These are phyloP conservation scores for Hamamelis virginiana DNA, from an alignment of 164 flowering plant species.

Conservation along the genomic window DNA sequence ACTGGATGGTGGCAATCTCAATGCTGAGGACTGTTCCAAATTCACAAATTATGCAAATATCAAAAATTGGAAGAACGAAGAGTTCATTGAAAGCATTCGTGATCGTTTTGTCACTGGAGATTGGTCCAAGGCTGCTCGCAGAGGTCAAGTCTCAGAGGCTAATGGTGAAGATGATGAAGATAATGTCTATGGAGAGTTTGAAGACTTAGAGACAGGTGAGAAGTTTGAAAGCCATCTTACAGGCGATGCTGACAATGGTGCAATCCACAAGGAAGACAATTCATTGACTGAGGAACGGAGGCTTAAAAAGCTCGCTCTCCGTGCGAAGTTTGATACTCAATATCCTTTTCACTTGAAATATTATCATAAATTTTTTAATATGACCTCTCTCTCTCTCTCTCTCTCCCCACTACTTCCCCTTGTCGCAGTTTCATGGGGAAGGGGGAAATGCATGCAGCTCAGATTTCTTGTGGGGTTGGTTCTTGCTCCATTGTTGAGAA, in stretches of 20 bases:
- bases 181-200: constrained; percentile 74
- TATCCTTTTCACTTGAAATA: constrained; percentile 55
- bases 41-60: constrained; percentile 23
- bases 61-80: constrained; percentile 61
- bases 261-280: constrained; percentile 34
- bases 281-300: constrained; percentile 54
- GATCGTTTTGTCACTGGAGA: constrained; percentile 89
- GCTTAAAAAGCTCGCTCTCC: constrained; percentile 84
- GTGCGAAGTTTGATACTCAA: constrained; percentile 85
- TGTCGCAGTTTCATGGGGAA: not conserved
- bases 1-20: constrained; percentile 30
- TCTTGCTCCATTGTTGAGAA: not conserved
- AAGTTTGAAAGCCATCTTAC: constrained; percentile 34
- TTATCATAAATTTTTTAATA: not conserved
- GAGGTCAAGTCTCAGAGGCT: constrained; percentile 44
- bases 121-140: constrained; percentile 74
- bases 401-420: no score
- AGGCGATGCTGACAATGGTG: constrained; percentile 19
- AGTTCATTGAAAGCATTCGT: constrained; percentile 60
- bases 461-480: not conserved
- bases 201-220: constrained; percentile 88
- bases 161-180: constrained; percentile 45
- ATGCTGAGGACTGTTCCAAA: constrained; percentile 80
- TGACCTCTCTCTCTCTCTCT: not conserved
- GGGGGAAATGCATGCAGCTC: no score